Evolutionary conservation across 306 rosid species (phyloP), one percentile per base, ranked within the genome.

Genomic region (Cucurbita pepo): DNA sequence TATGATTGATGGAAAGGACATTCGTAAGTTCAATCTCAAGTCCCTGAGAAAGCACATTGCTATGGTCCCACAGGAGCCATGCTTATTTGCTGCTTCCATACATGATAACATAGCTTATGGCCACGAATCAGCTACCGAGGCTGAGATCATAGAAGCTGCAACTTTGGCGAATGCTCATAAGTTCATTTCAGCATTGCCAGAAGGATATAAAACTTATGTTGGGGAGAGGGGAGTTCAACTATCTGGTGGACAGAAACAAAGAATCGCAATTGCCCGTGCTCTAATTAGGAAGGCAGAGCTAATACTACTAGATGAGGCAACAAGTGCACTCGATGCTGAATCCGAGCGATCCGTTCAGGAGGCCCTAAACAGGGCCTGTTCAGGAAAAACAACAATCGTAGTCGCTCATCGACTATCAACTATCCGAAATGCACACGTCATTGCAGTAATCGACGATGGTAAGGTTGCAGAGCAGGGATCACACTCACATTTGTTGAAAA

Each of bases 381-480:
- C 90, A 0, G 99, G 99, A 6, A 90, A 85, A 84, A 94, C 99
- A 56, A 94, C 99, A 16, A 89, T 94, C n/a, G 80, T 89, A 62
- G 97, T 94, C 66, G 99, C 99, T 13, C 99, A 94, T 59, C 82
- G 92, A 69, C 79, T 94, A 52, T 85, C 99, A 10, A 94, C 99
- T 5, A 88, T 94, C 22, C 85, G 99, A 44, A 94, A 87, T 77
- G 99, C 97, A 1, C 85, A 82, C 78, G 56, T 86, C 47, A 89
- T 94, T 82, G 96, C 97, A 3, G 99, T 94, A 85, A 89, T 94
- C 70, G 99, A 94, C 79, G 99, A 94, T 78, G 99, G 97, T 55
- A 94, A 94, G 79, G 99, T 94, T 70, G 88, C 97, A 12, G 99
- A 94, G 71, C 99, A 94, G 88, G 99, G 99, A 57, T 91, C 99